phyloP scores from a whole-genome alignment of 2,329 filamentous ascomycete species.

The Bipolaris zeicola region DNA sequence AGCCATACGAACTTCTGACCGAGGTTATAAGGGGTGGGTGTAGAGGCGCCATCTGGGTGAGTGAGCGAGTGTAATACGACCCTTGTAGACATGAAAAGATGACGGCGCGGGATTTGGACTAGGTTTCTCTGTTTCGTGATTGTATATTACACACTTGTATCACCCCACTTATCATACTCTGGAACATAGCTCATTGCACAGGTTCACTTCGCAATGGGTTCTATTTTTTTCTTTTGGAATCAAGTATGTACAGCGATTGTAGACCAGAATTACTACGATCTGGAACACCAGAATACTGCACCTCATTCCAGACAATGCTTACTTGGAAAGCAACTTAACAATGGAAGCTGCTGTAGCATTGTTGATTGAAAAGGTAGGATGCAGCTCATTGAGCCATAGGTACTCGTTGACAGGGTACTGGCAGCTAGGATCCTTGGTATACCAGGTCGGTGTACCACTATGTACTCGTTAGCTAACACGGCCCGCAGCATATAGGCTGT shows the following conservation, averaged over 20 bases:
- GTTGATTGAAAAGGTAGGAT: constrained; percentile 68
- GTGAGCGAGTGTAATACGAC: constrained; percentile 60
- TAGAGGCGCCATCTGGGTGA: constrained; percentile 90
- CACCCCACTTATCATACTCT: neutral
- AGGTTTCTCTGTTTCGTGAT: neutral
- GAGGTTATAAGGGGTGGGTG: constrained; percentile 89
- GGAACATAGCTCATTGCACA: neutral
- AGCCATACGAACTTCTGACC: constrained; percentile 87
- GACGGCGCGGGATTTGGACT: neutral
- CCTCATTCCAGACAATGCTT: neutral
- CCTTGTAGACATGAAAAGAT: neutral
- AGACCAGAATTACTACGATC: neutral
- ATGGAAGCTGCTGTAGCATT: constrained; percentile 60
- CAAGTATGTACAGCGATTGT: neutral
- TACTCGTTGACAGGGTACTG: constrained; percentile 64
- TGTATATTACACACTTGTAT: neutral
- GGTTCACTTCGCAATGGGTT: neutral
- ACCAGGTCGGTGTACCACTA: constrained; percentile 48
- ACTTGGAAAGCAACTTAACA: constrained; percentile 26
- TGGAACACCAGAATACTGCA: neutral
- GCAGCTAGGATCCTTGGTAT: constrained; percentile 54
- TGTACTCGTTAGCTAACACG: constrained; percentile 4
- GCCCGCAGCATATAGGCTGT: neutral
- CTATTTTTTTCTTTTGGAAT: neutral
- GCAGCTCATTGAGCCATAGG: constrained; percentile 67